Conservation (phyloP, 2,329 filamentous ascomycete genomes). For the Aspergillus fumigatus region DNA sequence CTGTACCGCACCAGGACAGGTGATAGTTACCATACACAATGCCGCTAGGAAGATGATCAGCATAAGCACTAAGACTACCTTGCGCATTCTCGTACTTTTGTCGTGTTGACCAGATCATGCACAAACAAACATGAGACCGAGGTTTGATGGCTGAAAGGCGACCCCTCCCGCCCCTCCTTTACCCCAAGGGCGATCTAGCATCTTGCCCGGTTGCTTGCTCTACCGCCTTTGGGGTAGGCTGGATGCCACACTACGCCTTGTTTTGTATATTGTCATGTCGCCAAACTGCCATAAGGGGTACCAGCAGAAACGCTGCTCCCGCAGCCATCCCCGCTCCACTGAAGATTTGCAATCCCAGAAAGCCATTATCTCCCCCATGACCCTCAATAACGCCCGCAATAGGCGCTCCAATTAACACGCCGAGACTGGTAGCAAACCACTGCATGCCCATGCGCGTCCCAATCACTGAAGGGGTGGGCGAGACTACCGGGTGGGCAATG, state of each 20-base stretch:
- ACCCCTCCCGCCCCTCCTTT: too few species aligned
- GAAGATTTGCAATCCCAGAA: constrained; percentile 2
- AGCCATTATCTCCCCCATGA: neutral
- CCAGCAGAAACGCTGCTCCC: neutral
- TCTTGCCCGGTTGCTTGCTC: too few species aligned
- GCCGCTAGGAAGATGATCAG: too few species aligned
- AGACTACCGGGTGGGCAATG: constrained; percentile 8
- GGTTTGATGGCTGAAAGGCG: too few species aligned
- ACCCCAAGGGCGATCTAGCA: too few species aligned
- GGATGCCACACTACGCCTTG: neutral
- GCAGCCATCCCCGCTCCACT: constrained; percentile 1
- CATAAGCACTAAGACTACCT: too few species aligned
- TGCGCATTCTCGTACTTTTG: too few species aligned
- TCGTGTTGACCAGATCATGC: too few species aligned
- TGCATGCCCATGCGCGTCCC: constrained; percentile 10
- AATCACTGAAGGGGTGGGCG: constrained; percentile 1
- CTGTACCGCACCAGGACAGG: too few species aligned
- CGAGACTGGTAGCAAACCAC: constrained; percentile 6
- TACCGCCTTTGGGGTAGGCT: too few species aligned
- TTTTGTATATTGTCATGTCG: neutral
- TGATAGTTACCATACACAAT: too few species aligned
- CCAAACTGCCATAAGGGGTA: neutral
- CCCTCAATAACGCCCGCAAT: constrained; percentile 3
- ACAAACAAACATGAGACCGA: too few species aligned
- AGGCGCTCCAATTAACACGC: constrained; percentile 5